Conservation (phyloP, 2,329 filamentous ascomycete species). For the Xylariaceae sp. region DNA sequence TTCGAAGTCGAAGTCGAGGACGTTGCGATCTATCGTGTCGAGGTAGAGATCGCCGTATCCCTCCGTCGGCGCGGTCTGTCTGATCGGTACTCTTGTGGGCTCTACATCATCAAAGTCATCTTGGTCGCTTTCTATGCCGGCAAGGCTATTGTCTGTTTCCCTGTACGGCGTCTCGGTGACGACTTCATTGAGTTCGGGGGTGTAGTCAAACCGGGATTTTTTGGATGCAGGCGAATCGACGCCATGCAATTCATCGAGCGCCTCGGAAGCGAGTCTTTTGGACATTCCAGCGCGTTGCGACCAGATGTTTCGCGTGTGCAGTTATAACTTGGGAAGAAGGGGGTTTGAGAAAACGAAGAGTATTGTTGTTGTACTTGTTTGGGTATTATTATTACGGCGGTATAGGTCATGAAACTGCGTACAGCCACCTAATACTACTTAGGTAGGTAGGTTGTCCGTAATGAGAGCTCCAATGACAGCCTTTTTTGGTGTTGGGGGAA, state of each 20-base stretch:
- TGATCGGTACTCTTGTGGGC: slow-evolving; percentile 45
- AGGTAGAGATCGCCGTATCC: slow-evolving; percentile 96
- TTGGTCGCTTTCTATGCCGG: slow-evolving; percentile 37
- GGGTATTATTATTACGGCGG: background rate
- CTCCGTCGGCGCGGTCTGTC: slow-evolving; percentile 74
- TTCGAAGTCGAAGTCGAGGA: slow-evolving; percentile 97
- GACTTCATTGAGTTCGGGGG: slow-evolving; percentile 35
- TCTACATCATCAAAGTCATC: slow-evolving; percentile 41
- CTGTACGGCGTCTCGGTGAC: slow-evolving; percentile 29
- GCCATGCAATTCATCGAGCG: slow-evolving; percentile 53
- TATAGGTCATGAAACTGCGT: too few species aligned
- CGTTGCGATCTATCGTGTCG: slow-evolving; percentile 88
- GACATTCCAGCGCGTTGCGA: slow-evolving; percentile 33
- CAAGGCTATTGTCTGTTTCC: slow-evolving; percentile 29
- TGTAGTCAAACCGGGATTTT: slow-evolving; percentile 50
- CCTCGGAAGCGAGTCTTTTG: slow-evolving; percentile 58
- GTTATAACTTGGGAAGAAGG: background rate
- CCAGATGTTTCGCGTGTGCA: background rate
- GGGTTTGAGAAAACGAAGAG: background rate
- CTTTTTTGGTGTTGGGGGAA: slow-evolving; percentile 1
- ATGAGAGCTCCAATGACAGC: background rate
- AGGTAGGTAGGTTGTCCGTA: too few species aligned
- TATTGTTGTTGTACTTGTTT: background rate
- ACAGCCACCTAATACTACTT: too few species aligned
- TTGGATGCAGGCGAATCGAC: slow-evolving; percentile 57